Percentiles rank a stretch among this genome's conserved stretches.
Conservation (phyloP, 352 stramenopile genomes). For the Phytophthora agathidicida region DNA sequence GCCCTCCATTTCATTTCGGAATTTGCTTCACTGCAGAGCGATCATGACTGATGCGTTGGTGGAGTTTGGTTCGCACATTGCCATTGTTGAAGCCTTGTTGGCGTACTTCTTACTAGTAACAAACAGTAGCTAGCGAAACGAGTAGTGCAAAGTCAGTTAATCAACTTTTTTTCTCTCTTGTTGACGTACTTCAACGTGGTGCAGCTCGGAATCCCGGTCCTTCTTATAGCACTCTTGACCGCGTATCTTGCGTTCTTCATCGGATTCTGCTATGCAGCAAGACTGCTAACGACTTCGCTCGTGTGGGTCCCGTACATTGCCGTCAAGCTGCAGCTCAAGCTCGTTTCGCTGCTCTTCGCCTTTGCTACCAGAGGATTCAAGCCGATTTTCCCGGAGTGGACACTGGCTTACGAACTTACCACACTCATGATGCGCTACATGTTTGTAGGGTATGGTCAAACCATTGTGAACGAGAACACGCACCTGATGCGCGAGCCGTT, state of each 20-base stretch:
- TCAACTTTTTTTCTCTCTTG: too few species aligned
- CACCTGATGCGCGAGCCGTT: constrained; percentile 35
- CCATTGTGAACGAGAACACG: constrained; percentile 30
- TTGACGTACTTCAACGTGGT: constrained; percentile 3
- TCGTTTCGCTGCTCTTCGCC: constrained; percentile 19
- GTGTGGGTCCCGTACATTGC: constrained; percentile 29
- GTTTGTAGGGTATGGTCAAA: constrained; percentile 39
- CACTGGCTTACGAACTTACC: constrained; percentile 41
- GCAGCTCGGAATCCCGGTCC: not conserved
- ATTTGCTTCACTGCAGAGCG: too few species aligned
- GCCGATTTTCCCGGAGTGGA: constrained; percentile 42
- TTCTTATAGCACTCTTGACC: constrained; percentile 5
- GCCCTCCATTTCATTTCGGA: too few species aligned
- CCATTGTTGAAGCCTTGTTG: not conserved
- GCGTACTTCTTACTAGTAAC: too few species aligned
- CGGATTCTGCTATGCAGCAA: constrained; percentile 22
- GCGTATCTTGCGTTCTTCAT: constrained; percentile 20
- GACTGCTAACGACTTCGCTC: constrained; percentile 26
- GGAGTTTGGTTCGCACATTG: not conserved
- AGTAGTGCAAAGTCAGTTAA: too few species aligned
- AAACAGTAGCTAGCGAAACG: too few species aligned
- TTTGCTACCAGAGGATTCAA: constrained; percentile 27
- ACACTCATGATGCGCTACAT: constrained; percentile 40
- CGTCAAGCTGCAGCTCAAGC: constrained; percentile 32
- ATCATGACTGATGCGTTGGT: constrained; percentile 1